phyloP scores from a whole-genome alignment of 345 rosid genomes.

The Ceriops decandra region DNA sequence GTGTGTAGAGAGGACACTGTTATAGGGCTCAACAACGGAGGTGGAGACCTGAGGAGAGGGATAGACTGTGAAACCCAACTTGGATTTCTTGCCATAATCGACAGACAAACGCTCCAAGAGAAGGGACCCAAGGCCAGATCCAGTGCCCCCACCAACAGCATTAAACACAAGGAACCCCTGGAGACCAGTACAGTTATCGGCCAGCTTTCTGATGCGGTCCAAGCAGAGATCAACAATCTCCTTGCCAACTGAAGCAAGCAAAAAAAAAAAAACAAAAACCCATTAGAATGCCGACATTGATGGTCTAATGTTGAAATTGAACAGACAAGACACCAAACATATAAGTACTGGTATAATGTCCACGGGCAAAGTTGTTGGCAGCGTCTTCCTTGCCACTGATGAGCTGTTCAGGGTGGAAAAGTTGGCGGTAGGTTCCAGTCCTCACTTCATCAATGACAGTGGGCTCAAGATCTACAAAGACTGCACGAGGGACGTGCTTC shows the following conservation, averaged over 20 bases:
- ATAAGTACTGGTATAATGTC: slow-evolving; percentile 26
- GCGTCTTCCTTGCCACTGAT: slow-evolving; percentile 35
- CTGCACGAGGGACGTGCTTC: slow-evolving; percentile 30
- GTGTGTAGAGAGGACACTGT: slow-evolving; percentile 30
- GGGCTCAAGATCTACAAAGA: slow-evolving; percentile 30
- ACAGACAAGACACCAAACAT: no score
- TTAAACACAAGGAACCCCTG: slow-evolving; percentile 31
- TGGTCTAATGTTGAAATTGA: neutral
- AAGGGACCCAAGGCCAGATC: slow-evolving; percentile 30
- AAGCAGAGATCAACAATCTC: slow-evolving; percentile 30
- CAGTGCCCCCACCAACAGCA: slow-evolving; percentile 32
- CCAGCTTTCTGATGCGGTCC: slow-evolving; percentile 28
- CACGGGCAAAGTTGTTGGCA: slow-evolving; percentile 33
- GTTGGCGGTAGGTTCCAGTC: slow-evolving; percentile 26
- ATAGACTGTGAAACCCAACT: slow-evolving; percentile 29
- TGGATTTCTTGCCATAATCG: slow-evolving; percentile 31
- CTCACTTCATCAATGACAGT: slow-evolving; percentile 29
- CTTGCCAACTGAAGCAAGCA: slow-evolving; percentile 21
- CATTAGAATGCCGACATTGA: neutral
- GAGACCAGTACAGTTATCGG: slow-evolving; percentile 30
- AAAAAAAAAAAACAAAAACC: neutral
- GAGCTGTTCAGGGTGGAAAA: slow-evolving; percentile 30
- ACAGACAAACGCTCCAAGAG: slow-evolving; percentile 29
- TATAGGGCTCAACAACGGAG: slow-evolving; percentile 31
- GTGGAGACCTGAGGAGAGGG: slow-evolving; percentile 31